Evolutionary conservation across 2,329 filamentous ascomycete genomes (phyloP), one percentile per base, ranked within the genome.

Genomic region (Domatiomyces globalis): DNA sequence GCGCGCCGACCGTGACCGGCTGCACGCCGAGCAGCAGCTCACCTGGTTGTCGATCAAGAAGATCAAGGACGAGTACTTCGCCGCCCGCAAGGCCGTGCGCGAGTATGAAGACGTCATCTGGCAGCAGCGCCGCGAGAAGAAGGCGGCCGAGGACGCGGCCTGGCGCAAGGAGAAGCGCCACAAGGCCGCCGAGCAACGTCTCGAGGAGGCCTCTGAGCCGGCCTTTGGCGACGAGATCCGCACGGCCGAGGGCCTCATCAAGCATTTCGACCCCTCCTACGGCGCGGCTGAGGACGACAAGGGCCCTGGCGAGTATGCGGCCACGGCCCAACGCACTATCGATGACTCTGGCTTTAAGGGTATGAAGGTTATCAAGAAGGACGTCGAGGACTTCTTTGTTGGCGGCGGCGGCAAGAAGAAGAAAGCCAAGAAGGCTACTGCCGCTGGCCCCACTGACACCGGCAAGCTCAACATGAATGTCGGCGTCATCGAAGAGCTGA

Each of bases 141-240:
- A 84, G 66, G 83, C 83, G 71, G 80, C 83, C 45, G 89, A 98
- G 75, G 82, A 85, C 51, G 84, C 73, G 19, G 66, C 70, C 22
- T 71, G 69, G 53, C 67, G 73, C 57, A 71, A 70, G 43, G 72
- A 74, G 61, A 71, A 70, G 64, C 67, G 67, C 60, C 71, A 69
- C 62, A 75, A 74, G 64, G 69, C 75, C 57, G 72, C 75, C 47
- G 73, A 77, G 61, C 75, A 75, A 63, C 73, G 73, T 62, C 64
- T 74, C 25, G 72, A 74, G 60, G 72, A 74, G 61, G 72, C 67
- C 52, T 70, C 66, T 27, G 83, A 87, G 62, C 88, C 84, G 15
- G 92, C 92, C 49, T 98, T 87, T 74, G 77, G 87, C 46, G 87
- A 95, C 62, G 88, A 98, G 73, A 95, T 98, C 64, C 79, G 88